phyloP scores from a whole-genome alignment of 129 eudicot genomes.

The Silybum marianum region DNA sequence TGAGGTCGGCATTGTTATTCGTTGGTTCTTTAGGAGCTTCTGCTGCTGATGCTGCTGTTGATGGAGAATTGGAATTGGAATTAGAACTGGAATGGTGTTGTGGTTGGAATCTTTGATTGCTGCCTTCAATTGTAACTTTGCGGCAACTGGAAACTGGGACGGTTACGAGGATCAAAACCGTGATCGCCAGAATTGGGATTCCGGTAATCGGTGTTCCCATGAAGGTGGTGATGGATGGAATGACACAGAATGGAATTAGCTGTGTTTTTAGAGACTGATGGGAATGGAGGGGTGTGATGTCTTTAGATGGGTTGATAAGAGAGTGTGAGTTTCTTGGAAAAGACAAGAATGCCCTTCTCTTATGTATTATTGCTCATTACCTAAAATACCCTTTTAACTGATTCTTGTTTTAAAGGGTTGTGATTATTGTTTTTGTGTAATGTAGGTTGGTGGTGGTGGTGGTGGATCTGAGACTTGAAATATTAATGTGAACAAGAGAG shows the following conservation, averaged over 20 bases:
- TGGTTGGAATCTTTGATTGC: slow-evolving; percentile 23
- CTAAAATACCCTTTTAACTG: slow-evolving; percentile 15
- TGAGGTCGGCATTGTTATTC: slow-evolving; percentile 24
- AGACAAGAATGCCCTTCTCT: slow-evolving; percentile 34
- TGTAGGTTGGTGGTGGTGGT: slow-evolving; percentile 3
- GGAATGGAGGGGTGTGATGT: slow-evolving; percentile 24
- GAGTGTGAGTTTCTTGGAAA: slow-evolving; percentile 18
- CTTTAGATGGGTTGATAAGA: slow-evolving; percentile 25
- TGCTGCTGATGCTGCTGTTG: slow-evolving; percentile 32
- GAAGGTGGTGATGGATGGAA: slow-evolving; percentile 39
- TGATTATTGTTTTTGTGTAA: slow-evolving; percentile 16
- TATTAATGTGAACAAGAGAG: slow-evolving; percentile 30
- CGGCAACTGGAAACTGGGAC: slow-evolving; percentile 39
- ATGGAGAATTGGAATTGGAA: slow-evolving; percentile 27
- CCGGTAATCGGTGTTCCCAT: slow-evolving; percentile 37
- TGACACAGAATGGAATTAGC: slow-evolving; percentile 12
- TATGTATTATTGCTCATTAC: slow-evolving; percentile 3
- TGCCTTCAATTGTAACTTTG: slow-evolving; percentile 22
- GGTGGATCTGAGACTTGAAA: slow-evolving; percentile 27
- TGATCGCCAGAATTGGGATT: slow-evolving; percentile 36
- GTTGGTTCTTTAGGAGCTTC: slow-evolving; percentile 42
- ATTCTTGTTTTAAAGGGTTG: slow-evolving; percentile 3
- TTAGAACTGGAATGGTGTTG: slow-evolving; percentile 15
- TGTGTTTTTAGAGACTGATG: slow-evolving; percentile 24
- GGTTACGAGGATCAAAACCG: slow-evolving; percentile 33